A percentile compares a stretch with the other conserved stretches of the same genome.
Conservation (phyloP, 2,329 filamentous ascomycete species). For the Plenodomus lindquistii region DNA sequence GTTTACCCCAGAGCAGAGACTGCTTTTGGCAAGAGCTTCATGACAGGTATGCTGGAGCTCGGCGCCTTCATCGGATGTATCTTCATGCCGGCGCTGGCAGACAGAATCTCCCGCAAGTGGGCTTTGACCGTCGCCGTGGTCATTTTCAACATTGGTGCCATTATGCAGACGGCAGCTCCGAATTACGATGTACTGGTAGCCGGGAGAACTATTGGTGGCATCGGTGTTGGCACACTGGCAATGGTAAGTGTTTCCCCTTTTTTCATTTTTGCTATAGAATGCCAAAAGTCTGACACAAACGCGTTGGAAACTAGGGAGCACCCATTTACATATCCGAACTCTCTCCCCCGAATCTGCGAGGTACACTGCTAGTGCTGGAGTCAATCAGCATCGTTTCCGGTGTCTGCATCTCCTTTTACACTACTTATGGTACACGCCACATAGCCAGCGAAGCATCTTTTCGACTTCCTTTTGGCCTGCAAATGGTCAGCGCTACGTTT, state of each 20-base stretch:
- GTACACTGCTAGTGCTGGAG: slow-evolving; percentile 4
- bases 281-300: too few relatives aligned
- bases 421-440: slow-evolving; percentile 5
- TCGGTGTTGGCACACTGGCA: slow-evolving; percentile 47
- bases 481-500: slow-evolving; percentile 1
- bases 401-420: slow-evolving; percentile 4
- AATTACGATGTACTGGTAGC: slow-evolving; percentile 53
- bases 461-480: slow-evolving; percentile 1
- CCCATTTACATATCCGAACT: slow-evolving; percentile 6
- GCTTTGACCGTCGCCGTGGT: slow-evolving; percentile 36
- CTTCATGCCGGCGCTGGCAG: slow-evolving; percentile 48
- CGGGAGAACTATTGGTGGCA: slow-evolving; percentile 48
- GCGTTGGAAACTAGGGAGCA: slow-evolving; percentile 22
- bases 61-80: slow-evolving; percentile 45
- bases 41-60: slow-evolving; percentile 41
- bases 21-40: slow-evolving; percentile 38
- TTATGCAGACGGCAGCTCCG: slow-evolving; percentile 52
- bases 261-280: too few relatives aligned
- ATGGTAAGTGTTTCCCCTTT: neutral
- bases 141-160: slow-evolving; percentile 51
- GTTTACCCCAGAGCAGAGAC: slow-evolving; percentile 9
- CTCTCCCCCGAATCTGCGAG: slow-evolving; percentile 6
- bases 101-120: slow-evolving; percentile 54
- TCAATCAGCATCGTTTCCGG: slow-evolving; percentile 3
- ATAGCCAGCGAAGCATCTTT: slow-evolving; percentile 1